Conservation (phyloP, 2,329 filamentous ascomycete genomes). For the Alternaria alternata region DNA sequence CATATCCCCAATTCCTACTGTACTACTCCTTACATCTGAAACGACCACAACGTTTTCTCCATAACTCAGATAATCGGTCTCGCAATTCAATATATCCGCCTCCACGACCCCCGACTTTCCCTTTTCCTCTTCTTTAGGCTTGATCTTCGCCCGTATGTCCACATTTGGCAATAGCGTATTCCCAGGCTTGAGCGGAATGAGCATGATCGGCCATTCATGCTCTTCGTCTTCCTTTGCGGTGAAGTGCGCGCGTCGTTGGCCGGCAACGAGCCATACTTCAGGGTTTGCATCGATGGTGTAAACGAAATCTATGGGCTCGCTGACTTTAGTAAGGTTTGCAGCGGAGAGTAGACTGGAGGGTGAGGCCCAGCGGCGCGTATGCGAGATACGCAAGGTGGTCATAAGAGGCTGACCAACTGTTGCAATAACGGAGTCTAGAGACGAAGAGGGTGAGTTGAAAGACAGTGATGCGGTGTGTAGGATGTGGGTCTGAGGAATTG, state of each 20-base stretch:
- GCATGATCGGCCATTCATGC: conserved; percentile 69
- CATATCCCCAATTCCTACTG: conserved; percentile 46
- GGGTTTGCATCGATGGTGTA: conserved; percentile 80
- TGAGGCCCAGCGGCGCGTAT: conserved; percentile 63
- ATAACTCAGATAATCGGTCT: conserved; percentile 81
- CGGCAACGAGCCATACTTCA: conserved; percentile 86
- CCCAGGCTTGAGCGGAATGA: conserved; percentile 83
- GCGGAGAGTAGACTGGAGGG: conserved; percentile 30
- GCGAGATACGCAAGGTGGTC: conserved; percentile 65
- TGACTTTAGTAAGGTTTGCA: conserved; percentile 37
- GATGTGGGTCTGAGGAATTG: conserved; percentile 82
- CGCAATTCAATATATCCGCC: conserved; percentile 62
- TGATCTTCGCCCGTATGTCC: conserved; percentile 73
- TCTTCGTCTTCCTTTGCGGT: conserved; percentile 60
- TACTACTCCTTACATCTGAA: conserved; percentile 74
- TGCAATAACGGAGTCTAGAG: conserved; percentile 51
- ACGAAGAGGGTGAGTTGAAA: conserved; percentile 53
- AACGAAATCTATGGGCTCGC: conserved; percentile 73
- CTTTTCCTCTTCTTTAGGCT: conserved; percentile 39
- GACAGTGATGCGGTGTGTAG: conserved; percentile 80
- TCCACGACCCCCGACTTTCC: conserved; percentile 9
- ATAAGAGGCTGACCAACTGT: conserved; percentile 71
- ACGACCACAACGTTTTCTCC: conserved; percentile 80
- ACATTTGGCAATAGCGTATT: conserved; percentile 79
- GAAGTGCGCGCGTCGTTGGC: conserved; percentile 81